Percentiles rank a stretch among this genome's conserved stretches.
phyloP scores from a whole-genome alignment of 2,329 filamentous ascomycete genomes.

The Hypoxylon sp. region DNA sequence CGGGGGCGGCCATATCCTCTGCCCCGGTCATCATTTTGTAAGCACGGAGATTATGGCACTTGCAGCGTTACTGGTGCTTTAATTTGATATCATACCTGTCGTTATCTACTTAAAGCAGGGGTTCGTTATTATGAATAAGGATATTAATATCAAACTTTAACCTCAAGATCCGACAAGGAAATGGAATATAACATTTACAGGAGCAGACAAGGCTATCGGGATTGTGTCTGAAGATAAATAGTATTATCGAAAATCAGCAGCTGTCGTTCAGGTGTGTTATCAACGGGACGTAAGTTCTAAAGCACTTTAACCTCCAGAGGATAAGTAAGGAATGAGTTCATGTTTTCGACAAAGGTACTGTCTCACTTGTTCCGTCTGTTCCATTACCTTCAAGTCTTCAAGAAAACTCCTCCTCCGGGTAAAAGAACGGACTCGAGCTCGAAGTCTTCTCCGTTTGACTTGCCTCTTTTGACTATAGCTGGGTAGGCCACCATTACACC shows the following conservation, averaged over 20 bases:
- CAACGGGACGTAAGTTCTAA: no score
- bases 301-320: no score
- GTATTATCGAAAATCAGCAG: no score
- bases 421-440: not conserved
- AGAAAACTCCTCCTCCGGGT: not conserved
- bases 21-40: conserved; percentile 38
- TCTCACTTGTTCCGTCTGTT: not conserved
- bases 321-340: no score
- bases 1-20: conserved; percentile 29
- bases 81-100: conserved; percentile 35
- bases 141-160: conserved; percentile 41
- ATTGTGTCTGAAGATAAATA: conserved; percentile 45
- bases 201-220: conserved; percentile 34
- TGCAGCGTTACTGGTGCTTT: conserved; percentile 25
- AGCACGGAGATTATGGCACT: conserved; percentile 40
- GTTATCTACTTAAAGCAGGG: conserved; percentile 40
- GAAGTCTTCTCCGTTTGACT: not conserved
- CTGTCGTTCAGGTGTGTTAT: no score
- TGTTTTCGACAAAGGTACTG: no score
- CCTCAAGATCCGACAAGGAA: conserved; percentile 34
- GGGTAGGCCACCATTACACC: not conserved
- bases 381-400: not conserved
- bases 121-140: conserved; percentile 42
- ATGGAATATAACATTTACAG: conserved; percentile 41
- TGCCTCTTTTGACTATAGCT: not conserved